These are phyloP conservation scores for Hyphodiscus hymeniophilus DNA, from an alignment of 495 filamentous ascomycete genomes.

Conservation along the genomic window DNA sequence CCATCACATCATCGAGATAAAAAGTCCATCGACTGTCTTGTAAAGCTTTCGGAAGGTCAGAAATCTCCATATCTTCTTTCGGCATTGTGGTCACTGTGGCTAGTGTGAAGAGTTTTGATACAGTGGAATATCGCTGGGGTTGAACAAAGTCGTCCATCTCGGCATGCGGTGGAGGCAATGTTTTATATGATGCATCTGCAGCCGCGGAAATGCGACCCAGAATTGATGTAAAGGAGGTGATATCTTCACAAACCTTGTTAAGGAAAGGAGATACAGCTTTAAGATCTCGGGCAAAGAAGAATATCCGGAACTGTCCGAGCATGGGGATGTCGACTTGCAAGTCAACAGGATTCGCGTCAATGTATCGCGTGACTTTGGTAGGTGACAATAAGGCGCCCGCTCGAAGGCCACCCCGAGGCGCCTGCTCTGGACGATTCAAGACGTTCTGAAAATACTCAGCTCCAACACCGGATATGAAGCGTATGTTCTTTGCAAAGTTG, in stretches of 20 bases:
- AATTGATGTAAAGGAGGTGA: conserved; percentile 33
- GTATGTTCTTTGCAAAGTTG: conserved; percentile 58
- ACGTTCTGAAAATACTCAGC: conserved; percentile 52
- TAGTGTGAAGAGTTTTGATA: conserved; percentile 52
- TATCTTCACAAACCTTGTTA: conserved; percentile 37
- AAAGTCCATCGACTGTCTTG: conserved; percentile 58
- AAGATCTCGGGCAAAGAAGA: conserved; percentile 52
- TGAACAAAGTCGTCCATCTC: conserved; percentile 49
- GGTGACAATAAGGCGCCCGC: conserved; percentile 55
- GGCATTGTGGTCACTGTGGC: conserved; percentile 47
- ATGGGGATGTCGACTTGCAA: conserved; percentile 66
- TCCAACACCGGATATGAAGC: conserved; percentile 59
- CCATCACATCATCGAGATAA: conserved; percentile 53
- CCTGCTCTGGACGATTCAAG: conserved; percentile 36
- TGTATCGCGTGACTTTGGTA: conserved; percentile 54
- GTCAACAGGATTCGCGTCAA: conserved; percentile 64
- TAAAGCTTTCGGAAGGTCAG: conserved; percentile 48
- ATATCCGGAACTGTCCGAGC: conserved; percentile 60
- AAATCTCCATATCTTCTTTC: conserved; percentile 48
- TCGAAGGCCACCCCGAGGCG: conserved; percentile 29
- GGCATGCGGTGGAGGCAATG: conserved; percentile 37
- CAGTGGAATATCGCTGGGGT: conserved; percentile 51
- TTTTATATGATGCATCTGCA: conserved; percentile 44
- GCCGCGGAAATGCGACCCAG: conserved; percentile 39
- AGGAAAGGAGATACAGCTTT: conserved; percentile 44